Percentiles rank a stretch among this genome's conserved stretches.
Conservation (phyloP, 2,329 filamentous ascomycete genomes). For the Grosmannia clavigera region DNA sequence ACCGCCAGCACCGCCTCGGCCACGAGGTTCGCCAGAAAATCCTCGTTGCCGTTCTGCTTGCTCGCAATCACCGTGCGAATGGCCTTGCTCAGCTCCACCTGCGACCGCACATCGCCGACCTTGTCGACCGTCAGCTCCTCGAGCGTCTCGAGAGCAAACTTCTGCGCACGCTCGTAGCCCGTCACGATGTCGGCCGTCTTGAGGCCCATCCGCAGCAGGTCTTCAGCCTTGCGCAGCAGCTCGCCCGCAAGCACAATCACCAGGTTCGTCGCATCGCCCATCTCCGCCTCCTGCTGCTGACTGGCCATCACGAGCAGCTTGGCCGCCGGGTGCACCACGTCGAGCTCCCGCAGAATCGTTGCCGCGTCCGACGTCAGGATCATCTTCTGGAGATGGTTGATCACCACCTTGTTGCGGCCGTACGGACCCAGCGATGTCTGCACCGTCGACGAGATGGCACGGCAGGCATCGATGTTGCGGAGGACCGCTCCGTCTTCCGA, state of each 20-base stretch:
- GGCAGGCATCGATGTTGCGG: slow-evolving; percentile 96
- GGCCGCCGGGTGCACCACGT: slow-evolving; percentile 94
- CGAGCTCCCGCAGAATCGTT: slow-evolving; percentile 92
- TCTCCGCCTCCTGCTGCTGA: slow-evolving; percentile 97
- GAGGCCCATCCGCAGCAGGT: slow-evolving; percentile 88
- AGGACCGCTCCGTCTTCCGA: slow-evolving; percentile 97
- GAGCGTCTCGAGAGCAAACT: slow-evolving; percentile 70
- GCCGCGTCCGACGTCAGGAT: slow-evolving; percentile 96
- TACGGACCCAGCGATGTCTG: slow-evolving; percentile 95
- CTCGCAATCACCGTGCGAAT: slow-evolving; percentile 90
- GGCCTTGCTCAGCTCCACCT: slow-evolving; percentile 83
- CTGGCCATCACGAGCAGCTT: slow-evolving; percentile 98
- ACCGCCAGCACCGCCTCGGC: slow-evolving; percentile 77
- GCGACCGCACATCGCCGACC: slow-evolving; percentile 69
- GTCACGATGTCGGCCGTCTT: slow-evolving; percentile 97
- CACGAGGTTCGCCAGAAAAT: slow-evolving; percentile 74
- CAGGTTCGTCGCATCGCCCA: slow-evolving; percentile 96
- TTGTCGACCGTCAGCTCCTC: slow-evolving; percentile 87
- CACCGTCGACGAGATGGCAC: slow-evolving; percentile 88
- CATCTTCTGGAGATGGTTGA: slow-evolving; percentile 99
- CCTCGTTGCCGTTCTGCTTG: slow-evolving; percentile 92
- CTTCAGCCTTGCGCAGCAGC: slow-evolving; percentile 92
- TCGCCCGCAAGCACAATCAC: slow-evolving; percentile 94
- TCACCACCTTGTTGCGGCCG: slow-evolving; percentile 98
- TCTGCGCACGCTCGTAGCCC: slow-evolving; percentile 90